Base-by-base conservation (phyloP, 371 early-diverging fungal species). In the Lichtheimia corymbifera region DNA sequence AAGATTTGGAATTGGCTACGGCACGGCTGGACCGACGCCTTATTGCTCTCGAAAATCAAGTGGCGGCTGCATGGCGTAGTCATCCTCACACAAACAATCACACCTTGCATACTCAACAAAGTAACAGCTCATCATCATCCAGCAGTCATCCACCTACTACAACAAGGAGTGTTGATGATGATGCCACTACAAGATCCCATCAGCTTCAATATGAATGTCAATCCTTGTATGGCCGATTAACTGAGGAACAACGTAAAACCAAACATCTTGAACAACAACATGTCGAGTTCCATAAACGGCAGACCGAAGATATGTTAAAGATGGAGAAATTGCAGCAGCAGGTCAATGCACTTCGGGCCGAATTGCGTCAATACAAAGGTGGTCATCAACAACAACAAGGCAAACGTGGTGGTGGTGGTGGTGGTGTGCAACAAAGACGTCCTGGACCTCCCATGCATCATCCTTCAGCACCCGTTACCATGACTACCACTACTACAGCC, bases 191-290 rank as follows among this genome's bases (percentile, higher is more conserved):
- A 35, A 9, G 54, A 35, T 11, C 17, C 12, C 54, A 60, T 11
- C 69, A 67, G 35, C 67, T 65, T 25, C 76, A 72, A 49, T 49
- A 45, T 12, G 63, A 63, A 45, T 66, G 68, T 20, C 52, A 63
- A n/a, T 56, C 65, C 25, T 58, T 55, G 30, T 54, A 68, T 12
- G 51, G 63, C 18, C 67, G 65, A 22, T 52, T 61, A 20, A 66
- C 67, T 24, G 64, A 64, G 27, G 69, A 70, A 50, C 66, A 66
- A 27, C 24, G 66, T 41, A 63, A 58, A 30, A 58, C 61, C 62
- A 66, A 73, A 40, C 71, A 73, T 7, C 70, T 72, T 24, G 71
- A 67, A 20, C 68, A 70, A 17, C 58, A 63, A 18, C 63, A 63
- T n/a, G 41, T 68, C 17, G 71, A 72, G 44, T 65, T 70, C 22